Base-by-base conservation (phyloP, 108 stramenopile species). In the Cyclotella baltica region DNA sequence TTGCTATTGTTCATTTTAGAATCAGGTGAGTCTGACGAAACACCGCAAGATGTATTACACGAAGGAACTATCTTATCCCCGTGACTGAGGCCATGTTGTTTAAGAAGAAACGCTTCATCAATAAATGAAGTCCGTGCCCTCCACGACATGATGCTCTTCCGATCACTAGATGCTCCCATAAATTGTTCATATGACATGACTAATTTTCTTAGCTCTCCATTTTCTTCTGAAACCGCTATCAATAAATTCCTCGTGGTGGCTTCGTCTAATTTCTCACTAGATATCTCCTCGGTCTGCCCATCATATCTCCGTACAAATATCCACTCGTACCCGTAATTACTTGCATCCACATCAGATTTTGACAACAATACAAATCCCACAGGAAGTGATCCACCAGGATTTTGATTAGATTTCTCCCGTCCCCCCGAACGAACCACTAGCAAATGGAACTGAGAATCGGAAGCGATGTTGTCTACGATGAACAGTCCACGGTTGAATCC, bases 201-300 rank as follows among this genome's bases (percentile, higher is more conserved):
- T 28, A 87, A 36, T 55, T 67, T 67, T 56, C n/a, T 23, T 47
- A 77, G 33, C 80, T 77, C 57, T 82, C 80, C 48, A 11, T 25
- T 55, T 15, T 47, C 48, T 63, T 47, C 64, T 22, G 50, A 52
- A 19, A 91, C 82, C 35, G 88, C 87, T 2, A 65, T 4, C 33
- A 82, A 11, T 27, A 92, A 48, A 78, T 93, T 89, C 1, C 62
- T 18, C 20, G 57, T 23, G 18, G 88, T 89, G 29, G 78, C 33
- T 20, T 75, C 82, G 43, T 92, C 91, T 18, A 92, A 59, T n/a
- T 80, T 52, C 50, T 72, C 61, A 19, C 78, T 67, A 4, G 90
- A 90, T 11, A 92, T 78, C 85, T 96, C 95, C 76, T 96, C 95
- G 0, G 90, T 93, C 22, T 61, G 67, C 19, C 78, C 81, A 86